Evolutionary conservation across 768 basidiomycete genomes (phyloP).

Genomic region (Collybia sordida): DNA sequence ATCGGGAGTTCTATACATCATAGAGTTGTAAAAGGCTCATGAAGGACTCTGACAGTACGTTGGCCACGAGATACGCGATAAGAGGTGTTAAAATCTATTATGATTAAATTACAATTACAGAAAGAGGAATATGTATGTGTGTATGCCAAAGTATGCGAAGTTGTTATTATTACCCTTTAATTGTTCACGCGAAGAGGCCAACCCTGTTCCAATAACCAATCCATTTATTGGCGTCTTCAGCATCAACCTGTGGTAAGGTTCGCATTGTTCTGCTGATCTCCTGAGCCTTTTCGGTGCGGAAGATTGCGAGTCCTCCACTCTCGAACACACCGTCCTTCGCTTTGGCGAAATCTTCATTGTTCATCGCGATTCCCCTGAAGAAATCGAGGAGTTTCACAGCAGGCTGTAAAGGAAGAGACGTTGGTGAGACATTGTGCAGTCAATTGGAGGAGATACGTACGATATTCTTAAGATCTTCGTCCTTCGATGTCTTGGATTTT

Average conservation of each 20-base stretch:
- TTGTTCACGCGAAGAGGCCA: conserved; percentile 4
- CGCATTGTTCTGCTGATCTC: conserved; percentile 11
- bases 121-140: no score
- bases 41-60: no score
- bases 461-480: conserved; percentile 4
- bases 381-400: conserved; percentile 33
- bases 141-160: no score
- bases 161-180: no score
- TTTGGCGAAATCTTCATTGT: conserved; percentile 11
- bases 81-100: no score
- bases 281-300: conserved; percentile 11
- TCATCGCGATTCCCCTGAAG: conserved; percentile 21
- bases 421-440: no score
- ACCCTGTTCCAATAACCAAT: conserved; percentile 12
- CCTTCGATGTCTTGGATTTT: conserved; percentile 2
- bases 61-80: no score
- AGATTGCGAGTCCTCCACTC: conserved; percentile 12
- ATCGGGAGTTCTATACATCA: no score
- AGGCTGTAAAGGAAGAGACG: conserved; percentile 18
- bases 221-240: conserved; percentile 10
- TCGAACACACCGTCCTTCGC: conserved; percentile 3
- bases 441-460: not conserved
- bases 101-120: no score
- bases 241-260: conserved; percentile 2
- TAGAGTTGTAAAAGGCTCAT: no score